phyloP scores from a whole-genome alignment of 306 rosid genomes.

The Alnus rubra region DNA sequence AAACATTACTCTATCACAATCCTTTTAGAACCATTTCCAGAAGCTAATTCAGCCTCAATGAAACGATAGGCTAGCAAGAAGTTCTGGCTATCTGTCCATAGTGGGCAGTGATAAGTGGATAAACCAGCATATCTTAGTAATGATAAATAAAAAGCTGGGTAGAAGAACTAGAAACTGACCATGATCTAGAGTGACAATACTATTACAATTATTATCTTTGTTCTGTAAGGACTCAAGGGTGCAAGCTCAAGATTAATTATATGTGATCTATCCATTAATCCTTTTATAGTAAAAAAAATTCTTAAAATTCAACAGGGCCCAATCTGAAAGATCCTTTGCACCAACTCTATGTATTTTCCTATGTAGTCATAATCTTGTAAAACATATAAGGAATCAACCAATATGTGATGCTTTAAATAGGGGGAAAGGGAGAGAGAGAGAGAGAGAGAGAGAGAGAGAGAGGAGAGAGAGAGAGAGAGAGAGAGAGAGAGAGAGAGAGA shows the following conservation, averaged over 20 bases:
- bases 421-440: no score
- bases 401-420: not conserved
- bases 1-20: not conserved
- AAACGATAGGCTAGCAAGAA: slow-evolving; percentile 2
- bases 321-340: slow-evolving; percentile 1
- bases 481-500: no score
- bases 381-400: slow-evolving; percentile 5
- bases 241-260: not conserved
- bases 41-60: not conserved
- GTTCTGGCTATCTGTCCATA: not conserved
- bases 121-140: not conserved
- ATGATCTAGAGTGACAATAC: not conserved
- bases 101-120: not conserved
- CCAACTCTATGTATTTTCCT: not conserved
- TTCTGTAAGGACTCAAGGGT: not conserved
- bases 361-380: not conserved
- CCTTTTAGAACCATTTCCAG: not conserved
- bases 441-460: no score
- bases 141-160: not conserved
- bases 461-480: not conserved
- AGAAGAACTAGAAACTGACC: not conserved
- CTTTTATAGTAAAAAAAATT: not conserved
- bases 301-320: not conserved
- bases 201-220: not conserved
- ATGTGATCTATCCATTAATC: not conserved